Conservation (phyloP, 2,329 filamentous ascomycete genomes). For the Diaporthe helianthi region DNA sequence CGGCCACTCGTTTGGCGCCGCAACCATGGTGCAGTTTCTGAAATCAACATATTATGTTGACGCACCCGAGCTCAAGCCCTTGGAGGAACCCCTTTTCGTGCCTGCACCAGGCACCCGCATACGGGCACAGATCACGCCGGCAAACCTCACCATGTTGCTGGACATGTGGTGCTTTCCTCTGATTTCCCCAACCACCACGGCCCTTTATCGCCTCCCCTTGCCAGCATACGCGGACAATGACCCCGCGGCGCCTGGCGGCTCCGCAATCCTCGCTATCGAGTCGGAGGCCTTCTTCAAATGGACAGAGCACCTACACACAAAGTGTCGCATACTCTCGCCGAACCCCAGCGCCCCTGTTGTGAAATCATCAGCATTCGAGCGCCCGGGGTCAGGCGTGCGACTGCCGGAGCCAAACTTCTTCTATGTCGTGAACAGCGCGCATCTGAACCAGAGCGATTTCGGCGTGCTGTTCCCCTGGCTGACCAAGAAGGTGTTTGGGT, state of each 20-base stretch:
- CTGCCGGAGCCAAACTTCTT: constrained; percentile 71
- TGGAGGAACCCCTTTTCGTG: constrained; percentile 65
- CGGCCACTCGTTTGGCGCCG: constrained; percentile 83
- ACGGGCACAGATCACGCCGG: constrained; percentile 70
- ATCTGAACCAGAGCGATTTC: constrained; percentile 85
- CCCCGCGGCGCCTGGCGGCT: constrained; percentile 59
- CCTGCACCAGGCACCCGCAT: constrained; percentile 64
- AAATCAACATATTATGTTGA: constrained; percentile 78
- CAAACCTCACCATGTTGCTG: constrained; percentile 71
- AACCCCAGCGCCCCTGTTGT: constrained; percentile 55
- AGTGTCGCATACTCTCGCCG: constrained; percentile 69
- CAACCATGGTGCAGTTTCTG: constrained; percentile 76
- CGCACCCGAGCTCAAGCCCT: constrained; percentile 52
- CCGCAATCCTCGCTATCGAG: constrained; percentile 72
- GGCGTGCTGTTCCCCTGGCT: constrained; percentile 81
- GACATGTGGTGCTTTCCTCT: constrained; percentile 85
- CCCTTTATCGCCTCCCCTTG: constrained; percentile 75
- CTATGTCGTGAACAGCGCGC: constrained; percentile 76
- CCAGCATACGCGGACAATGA: constrained; percentile 71
- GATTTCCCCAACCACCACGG: constrained; percentile 64
- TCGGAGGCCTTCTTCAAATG: constrained; percentile 83
- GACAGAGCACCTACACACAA: constrained; percentile 73
- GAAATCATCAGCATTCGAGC: constrained; percentile 49
- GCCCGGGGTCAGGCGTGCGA: constrained; percentile 48
- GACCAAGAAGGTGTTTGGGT: constrained; percentile 63